Evolutionary conservation across 345 rosid genomes (phyloP), one percentile per base, ranked within the genome.

Genomic region (Euphorbia lathyris): DNA sequence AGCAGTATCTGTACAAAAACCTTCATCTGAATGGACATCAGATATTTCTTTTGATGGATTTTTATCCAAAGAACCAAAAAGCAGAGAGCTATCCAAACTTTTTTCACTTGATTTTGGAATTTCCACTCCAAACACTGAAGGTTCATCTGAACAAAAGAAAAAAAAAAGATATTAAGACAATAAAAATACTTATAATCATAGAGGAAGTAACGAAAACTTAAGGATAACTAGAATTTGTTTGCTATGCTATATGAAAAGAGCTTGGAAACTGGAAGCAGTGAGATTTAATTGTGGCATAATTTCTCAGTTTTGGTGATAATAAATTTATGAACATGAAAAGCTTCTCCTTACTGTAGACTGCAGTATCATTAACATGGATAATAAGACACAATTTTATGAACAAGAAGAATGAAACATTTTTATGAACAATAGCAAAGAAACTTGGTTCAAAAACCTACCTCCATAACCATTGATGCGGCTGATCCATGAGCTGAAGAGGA

Each of bases 401-500:
- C 13, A 12, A 43, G 25, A 42, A 51, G n/a, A n/a, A n/a, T n/a
- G n/a, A n/a, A n/a, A n/a, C n/a, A n/a, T n/a, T n/a, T 9, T 30
- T 22, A 34, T 7, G 38, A 34, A 34, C 38, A 34, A 34, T 14
- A 45, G 3, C 8, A 45, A 13, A 16, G 3, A 45, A 45, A 45
- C 19, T 40, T 23, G 16, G 45, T 5, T 32, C 7, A 72, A 62
- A 69, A 63, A 26, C 65, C 71, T 78, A 92, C 99, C 92, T 80
- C 72, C 73, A 55, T 77, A 71, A 52, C 86, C 85, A 78, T 86
- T 88, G 30, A 90, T 87, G 20, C 50, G 79, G 77, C 86, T 83
- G 74, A 92, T 83, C 92, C 87, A 83, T 23, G 85, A 77, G 80
- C 86, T 83, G 64, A 88, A 76, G 36, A 90, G 87, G 69, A 90